phyloP scores from a whole-genome alignment of 345 rosid genomes.

The Sisymbrium altissimum region DNA sequence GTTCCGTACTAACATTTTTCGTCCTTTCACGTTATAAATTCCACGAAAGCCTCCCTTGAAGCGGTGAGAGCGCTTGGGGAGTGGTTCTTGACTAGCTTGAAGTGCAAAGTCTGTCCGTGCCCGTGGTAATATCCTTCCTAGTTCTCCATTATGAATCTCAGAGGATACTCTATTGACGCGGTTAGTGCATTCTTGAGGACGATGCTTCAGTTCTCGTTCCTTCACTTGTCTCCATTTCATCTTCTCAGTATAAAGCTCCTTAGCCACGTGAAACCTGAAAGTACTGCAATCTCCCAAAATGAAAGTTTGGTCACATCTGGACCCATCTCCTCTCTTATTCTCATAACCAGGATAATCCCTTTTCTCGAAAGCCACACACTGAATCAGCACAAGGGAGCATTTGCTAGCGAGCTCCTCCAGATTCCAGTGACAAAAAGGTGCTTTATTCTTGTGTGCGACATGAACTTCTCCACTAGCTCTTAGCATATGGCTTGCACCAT shows the following conservation, averaged over 20 bases:
- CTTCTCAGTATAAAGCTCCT: slow-evolving; percentile 25
- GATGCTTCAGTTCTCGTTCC: slow-evolving; percentile 3
- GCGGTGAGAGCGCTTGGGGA: neutral
- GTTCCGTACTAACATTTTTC: neutral
- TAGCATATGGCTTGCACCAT: slow-evolving; percentile 43
- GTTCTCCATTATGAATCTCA: neutral
- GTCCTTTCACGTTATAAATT: neutral
- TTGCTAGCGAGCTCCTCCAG: slow-evolving; percentile 45
- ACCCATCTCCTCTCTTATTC: slow-evolving; percentile 51
- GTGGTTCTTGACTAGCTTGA: neutral
- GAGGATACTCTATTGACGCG: neutral
- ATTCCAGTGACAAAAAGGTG: slow-evolving; percentile 52
- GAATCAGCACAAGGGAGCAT: slow-evolving; percentile 30
- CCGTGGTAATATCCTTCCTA: neutral
- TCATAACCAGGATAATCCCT: slow-evolving; percentile 48
- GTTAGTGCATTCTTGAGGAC: neutral
- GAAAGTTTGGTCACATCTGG: slow-evolving; percentile 46
- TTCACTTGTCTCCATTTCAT: neutral
- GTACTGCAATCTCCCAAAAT: slow-evolving; percentile 47
- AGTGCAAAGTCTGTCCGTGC: neutral
- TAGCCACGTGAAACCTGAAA: slow-evolving; percentile 39
- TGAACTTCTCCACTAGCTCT: slow-evolving; percentile 47
- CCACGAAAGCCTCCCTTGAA: neutral
- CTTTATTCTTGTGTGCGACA: slow-evolving; percentile 50
- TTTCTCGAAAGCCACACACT: slow-evolving; percentile 31